phyloP scores from a whole-genome alignment of 345 rosid genomes.

The Hypericum perforatum region DNA sequence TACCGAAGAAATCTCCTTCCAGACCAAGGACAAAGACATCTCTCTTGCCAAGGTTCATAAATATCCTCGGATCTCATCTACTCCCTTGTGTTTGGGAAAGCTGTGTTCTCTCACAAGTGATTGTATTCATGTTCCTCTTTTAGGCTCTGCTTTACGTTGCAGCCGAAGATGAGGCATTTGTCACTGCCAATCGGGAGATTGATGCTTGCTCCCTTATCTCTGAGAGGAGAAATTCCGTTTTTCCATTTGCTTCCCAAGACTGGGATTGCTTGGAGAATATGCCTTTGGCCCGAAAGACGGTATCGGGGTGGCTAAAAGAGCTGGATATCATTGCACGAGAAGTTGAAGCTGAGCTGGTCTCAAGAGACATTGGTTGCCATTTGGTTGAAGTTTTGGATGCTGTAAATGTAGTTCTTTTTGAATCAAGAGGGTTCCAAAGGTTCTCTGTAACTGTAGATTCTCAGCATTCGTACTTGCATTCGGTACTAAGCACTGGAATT shows the following conservation, averaged over 20 bases:
- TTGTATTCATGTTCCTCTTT: not conserved
- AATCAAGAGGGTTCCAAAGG: constrained; percentile 70
- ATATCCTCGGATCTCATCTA: not conserved
- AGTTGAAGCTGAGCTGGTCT: constrained; percentile 72
- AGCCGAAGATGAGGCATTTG: constrained; percentile 81
- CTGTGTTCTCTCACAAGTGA: not conserved
- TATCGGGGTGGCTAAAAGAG: constrained; percentile 55
- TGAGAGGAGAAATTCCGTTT: constrained; percentile 37
- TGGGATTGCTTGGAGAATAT: constrained; percentile 41
- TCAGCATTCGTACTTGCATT: constrained; percentile 59
- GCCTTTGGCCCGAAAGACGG: constrained; percentile 57
- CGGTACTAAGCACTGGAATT: constrained; percentile 56
- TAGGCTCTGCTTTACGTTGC: constrained; percentile 73
- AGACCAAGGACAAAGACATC: constrained; percentile 64
- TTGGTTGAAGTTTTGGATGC: constrained; percentile 73
- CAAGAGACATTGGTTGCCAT: constrained; percentile 77
- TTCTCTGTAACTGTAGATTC: constrained; percentile 54
- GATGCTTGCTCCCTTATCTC: constrained; percentile 41
- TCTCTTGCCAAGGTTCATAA: constrained; percentile 63
- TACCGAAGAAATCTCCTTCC: constrained; percentile 59
- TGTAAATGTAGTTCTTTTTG: constrained; percentile 70
- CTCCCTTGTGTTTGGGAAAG: not conserved
- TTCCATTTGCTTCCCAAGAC: constrained; percentile 24
- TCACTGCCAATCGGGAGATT: constrained; percentile 45
- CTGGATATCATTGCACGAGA: constrained; percentile 61